A percentile compares a stretch with the other conserved stretches of the same genome.
Evolutionary conservation across 2,329 filamentous ascomycete species (phyloP).

Genomic region (Ceratocystis papillata): DNA sequence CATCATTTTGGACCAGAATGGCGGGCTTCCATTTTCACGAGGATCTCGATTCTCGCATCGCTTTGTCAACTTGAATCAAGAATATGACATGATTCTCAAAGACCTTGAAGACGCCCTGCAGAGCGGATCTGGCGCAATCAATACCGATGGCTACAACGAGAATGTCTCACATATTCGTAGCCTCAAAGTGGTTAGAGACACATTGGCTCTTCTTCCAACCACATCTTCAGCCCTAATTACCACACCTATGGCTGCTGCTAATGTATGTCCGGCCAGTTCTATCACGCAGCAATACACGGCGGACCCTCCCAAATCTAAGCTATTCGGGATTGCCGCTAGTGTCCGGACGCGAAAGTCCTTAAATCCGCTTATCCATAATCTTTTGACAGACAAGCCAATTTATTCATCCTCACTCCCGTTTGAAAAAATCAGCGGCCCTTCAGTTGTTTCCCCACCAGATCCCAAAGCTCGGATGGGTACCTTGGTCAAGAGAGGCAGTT

Average conservation of each 20-base stretch:
- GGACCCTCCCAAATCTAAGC: not conserved
- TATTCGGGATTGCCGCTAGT: slow-evolving; percentile 24
- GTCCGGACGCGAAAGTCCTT: slow-evolving; percentile 40
- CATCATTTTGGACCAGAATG: slow-evolving; percentile 77
- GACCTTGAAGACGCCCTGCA: slow-evolving; percentile 30
- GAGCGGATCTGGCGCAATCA: slow-evolving; percentile 20
- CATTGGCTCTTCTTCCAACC: slow-evolving; percentile 65
- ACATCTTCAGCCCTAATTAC: slow-evolving; percentile 83
- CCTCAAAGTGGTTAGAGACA: slow-evolving; percentile 57
- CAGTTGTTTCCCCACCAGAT: slow-evolving; percentile 17
- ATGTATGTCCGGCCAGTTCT: slow-evolving; percentile 33
- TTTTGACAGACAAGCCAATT: slow-evolving; percentile 87
- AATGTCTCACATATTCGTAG: slow-evolving; percentile 52
- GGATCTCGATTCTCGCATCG: slow-evolving; percentile 33
- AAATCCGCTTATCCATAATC: slow-evolving; percentile 89
- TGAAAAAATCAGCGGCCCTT: slow-evolving; percentile 43
- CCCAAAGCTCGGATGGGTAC: slow-evolving; percentile 45
- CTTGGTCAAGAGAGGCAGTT: slow-evolving; percentile 83
- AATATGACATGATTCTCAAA: slow-evolving; percentile 58
- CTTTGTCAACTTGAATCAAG: slow-evolving; percentile 89
- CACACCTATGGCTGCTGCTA: slow-evolving; percentile 70
- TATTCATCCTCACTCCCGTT: slow-evolving; percentile 83
- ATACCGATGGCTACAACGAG: slow-evolving; percentile 15
- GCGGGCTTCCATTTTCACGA: slow-evolving; percentile 62
- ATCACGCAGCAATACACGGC: slow-evolving; percentile 27